Evolutionary conservation across 169 alveolate species (phyloP).

Genomic region (Cryptosporidium sp.): DNA sequence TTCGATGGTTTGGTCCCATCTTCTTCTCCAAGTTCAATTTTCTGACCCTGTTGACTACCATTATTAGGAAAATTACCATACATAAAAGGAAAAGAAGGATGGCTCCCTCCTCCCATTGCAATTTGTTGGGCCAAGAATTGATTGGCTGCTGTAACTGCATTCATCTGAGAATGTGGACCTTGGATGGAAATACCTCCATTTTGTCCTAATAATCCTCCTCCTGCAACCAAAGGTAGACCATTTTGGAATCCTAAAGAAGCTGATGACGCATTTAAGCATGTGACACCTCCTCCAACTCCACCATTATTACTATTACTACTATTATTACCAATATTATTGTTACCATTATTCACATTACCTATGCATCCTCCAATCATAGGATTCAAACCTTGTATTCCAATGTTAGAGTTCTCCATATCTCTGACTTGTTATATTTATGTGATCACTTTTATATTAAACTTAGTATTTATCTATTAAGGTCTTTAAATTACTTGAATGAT

Average conservation of each 20-base stretch:
- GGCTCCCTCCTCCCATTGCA: conserved; percentile 1
- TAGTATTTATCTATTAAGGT: background rate
- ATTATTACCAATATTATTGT: background rate
- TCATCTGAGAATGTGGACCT: background rate
- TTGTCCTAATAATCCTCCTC: background rate
- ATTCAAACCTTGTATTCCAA: conserved; percentile 6
- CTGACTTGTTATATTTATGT: background rate
- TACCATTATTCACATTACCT: background rate
- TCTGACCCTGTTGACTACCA: background rate
- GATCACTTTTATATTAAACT: background rate
- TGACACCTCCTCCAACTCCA: background rate
- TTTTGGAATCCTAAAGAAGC: background rate
- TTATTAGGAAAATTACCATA: background rate
- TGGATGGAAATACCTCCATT: background rate
- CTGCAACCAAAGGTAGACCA: background rate
- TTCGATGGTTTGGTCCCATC: conserved; percentile 2
- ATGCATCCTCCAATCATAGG: conserved; percentile 6
- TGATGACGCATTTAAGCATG: background rate
- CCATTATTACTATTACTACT: background rate
- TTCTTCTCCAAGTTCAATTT: conserved; percentile 9
- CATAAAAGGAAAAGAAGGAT: background rate
- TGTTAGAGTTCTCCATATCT: conserved; percentile 6
- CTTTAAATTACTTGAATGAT: background rate
- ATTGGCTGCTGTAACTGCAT: background rate
- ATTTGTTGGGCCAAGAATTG: background rate